Evolutionary conservation across 2,329 filamentous ascomycete genomes (phyloP), one percentile per base, ranked within the genome.

Genomic region (Rhexocercosporidium sp.): DNA sequence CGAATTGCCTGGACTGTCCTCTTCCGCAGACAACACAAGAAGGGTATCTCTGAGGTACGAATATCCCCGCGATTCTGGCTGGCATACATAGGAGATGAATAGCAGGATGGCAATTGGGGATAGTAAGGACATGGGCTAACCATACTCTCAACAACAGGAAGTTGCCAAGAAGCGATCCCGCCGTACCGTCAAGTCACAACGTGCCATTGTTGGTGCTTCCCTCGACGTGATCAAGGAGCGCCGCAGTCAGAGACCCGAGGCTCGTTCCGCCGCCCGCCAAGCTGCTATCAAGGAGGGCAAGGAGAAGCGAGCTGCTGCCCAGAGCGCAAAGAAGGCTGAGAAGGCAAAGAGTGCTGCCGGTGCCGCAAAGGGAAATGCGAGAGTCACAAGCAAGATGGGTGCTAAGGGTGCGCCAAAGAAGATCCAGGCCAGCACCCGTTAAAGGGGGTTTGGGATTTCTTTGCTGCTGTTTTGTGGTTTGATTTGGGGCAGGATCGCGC

Each of bases 141-240:
- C n/a, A 31, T 44, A 29, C 11, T 67, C 60, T 68, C 39, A 66
- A 56, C 67, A 80, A 88, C 83, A 99, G 96, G 96, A 99, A 90
- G 92, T 97, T 81, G 94, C 95, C 88, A 99, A 99, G 92, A 98
- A 98, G 92, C 94, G 96, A 82, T 94, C 94, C 77, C 96, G 96
- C 88, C 93, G 94, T 82, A 93, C 93, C 80, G 93, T 99, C 86
- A 99, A 99, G 92, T 84, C 92, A 83, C 96, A 99, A 90, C 94
- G 96, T 88, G 95, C 92, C 82, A 97, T 99, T 84, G 96, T 99
- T 78, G 96, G 96, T 89, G 96, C 96, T 77, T 97, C 96, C 73
- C 94, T 99, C 84, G 96, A 99, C 82, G 94, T 98, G 81, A 98
- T 99, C 90, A 98, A 97, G 91, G 96, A 99, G 91, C 93, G 93